Evolutionary conservation across 2,329 filamentous ascomycete genomes (phyloP), one percentile per base, ranked within the genome.

Genomic region (Xylariales sp.): DNA sequence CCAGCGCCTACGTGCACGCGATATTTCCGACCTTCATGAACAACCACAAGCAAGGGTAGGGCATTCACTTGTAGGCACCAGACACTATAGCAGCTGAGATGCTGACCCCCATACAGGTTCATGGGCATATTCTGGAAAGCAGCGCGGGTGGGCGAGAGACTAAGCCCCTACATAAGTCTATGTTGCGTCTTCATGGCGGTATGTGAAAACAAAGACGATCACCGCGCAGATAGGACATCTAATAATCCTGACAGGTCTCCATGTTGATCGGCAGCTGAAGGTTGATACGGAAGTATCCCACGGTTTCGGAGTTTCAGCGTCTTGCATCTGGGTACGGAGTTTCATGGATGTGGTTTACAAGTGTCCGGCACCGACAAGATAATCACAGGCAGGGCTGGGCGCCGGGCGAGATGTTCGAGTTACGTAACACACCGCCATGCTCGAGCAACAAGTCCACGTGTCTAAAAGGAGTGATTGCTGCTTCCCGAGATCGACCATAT

Each of bases 101-200:
- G n/a, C n/a, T n/a, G n/a, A n/a, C n/a, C n/a, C n/a, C n/a, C n/a
- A n/a, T 41, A 43, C 51, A 89, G 85, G 11, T 69, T 88, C 38
- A 79, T 88, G 54, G 88, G 88, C 39, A 84, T 95, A 47, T 94
- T 97, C 61, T 98, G 93, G 93, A 96, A 97, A 68, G 89, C 82
- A 49, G 93, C 93, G 19, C 76, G 93, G 50, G 82, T 98, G 60
- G 93, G 93, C 27, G 93, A 98, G 71, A 73, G 93, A 49, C 63
- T 98, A 51, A 96, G 89, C 62, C 93, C 93, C 31, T 97, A 97
- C 64, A 88, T 98, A 56, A 94, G 88, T 69, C 71, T 97, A 61
- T 94, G 88, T 63, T 97, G 91, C 62, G 74, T 96, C 22, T 66
- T 88, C 55, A 97, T 98, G 90, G 93, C 93, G 51, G 93, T 96